Evolutionary conservation across 257 asterid species (phyloP).

Genomic region (Osmanthus fragrans): DNA sequence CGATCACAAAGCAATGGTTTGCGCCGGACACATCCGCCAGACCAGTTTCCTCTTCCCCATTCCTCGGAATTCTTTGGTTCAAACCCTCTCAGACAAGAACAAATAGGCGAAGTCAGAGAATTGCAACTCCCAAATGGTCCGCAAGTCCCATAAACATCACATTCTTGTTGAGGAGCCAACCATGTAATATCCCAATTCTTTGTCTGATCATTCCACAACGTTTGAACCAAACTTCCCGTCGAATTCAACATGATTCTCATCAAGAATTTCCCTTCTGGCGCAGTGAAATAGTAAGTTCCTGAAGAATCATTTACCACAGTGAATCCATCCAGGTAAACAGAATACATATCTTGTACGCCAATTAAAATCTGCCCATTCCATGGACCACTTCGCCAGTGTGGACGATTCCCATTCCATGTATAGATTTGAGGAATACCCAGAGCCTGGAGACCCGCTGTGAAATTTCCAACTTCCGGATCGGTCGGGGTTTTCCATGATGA

Average conservation of each 20-base stretch:
- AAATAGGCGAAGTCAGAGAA: not conserved
- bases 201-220: constrained; percentile 10
- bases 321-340: constrained; percentile 23
- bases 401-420: constrained; percentile 23
- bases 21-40: constrained; percentile 37
- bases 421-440: constrained; percentile 19
- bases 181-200: constrained; percentile 3
- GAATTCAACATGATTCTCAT: constrained; percentile 14
- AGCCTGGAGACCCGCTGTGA: constrained; percentile 28
- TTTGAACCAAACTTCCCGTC: constrained; percentile 6
- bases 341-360: constrained; percentile 37
- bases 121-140: constrained; percentile 46
- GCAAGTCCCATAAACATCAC: constrained; percentile 41
- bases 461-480: constrained; percentile 38
- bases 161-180: constrained; percentile 17
- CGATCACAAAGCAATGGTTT: constrained; percentile 29
- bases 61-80: constrained; percentile 30
- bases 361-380: constrained; percentile 39
- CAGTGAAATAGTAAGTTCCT: constrained; percentile 1
- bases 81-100: constrained; percentile 49
- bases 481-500: constrained; percentile 38
- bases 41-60: constrained; percentile 40
- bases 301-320: not conserved
- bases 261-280: not conserved
- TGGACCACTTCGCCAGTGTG: constrained; percentile 45